Evolutionary conservation across 305 asterid species (phyloP), one percentile per base, ranked within the genome.

Genomic region (Fraxinus angustifolia): DNA sequence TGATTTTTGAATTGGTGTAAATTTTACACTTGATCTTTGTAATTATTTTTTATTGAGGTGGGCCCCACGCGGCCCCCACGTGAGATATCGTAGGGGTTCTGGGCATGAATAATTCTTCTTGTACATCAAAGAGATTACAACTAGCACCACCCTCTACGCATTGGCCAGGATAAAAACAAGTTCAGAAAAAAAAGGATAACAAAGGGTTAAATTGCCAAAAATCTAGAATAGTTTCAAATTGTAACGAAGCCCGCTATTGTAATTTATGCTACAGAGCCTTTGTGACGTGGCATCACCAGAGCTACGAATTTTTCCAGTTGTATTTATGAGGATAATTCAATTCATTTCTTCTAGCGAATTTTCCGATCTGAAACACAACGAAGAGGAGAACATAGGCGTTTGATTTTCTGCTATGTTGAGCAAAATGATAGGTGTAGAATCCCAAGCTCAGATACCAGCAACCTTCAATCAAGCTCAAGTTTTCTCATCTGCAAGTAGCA

Each of bases 381-480:
- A 77, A 79, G 81, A 77, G 72, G 74, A 75, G 58, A 79, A 72
- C 58, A 28, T 10, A 10, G 19, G 73, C 73, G 30, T 28, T 26
- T 67, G 73, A 28, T 11, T 4, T 48, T 50, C 62, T 50, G 62
- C 74, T 14, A 28, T 68, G 74, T 68, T 16, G 75, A 31, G 73
- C 62, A 72, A 70, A 60, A 88, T 85, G 89, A 85, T 88, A 56
- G 81, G 85, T 75, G 73, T 85, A 62, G 82, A 84, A 60, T 35
- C 78, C 58, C 77, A 78, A 14, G 73, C 53, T 2, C 77, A 62
- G 72, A 45, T 84, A 33, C 77, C 85, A 33, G 42, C 78, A 4
- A 70, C 36, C 8, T 16, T 83, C 74, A 81, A 73, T 78, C n/a
- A 16, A 50, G 33, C 85, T 81, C 86, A 33, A 74, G 78, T 58